phyloP scores from a whole-genome alignment of 371 early-diverging fungal genomes.

The Mycotypha africana region DNA sequence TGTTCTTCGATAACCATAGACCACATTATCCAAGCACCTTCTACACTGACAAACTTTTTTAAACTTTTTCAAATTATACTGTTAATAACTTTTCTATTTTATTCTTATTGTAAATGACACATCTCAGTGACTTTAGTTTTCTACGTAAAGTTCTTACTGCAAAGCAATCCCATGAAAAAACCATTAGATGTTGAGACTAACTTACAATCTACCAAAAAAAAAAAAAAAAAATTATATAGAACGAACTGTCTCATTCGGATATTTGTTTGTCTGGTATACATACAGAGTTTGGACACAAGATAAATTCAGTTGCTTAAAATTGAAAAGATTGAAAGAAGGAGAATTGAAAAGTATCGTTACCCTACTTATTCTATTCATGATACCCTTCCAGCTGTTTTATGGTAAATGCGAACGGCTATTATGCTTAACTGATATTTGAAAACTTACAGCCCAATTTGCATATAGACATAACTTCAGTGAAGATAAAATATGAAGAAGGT shows the following conservation, averaged over 20 bases:
- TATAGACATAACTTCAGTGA: slow-evolving; percentile 35
- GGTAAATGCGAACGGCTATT: slow-evolving; percentile 15
- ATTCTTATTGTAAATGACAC: slow-evolving; percentile 22
- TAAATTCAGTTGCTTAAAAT: slow-evolving; percentile 28
- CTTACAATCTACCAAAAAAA: no score
- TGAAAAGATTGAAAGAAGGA: slow-evolving; percentile 32
- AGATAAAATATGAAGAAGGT: slow-evolving; percentile 46
- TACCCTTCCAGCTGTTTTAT: slow-evolving; percentile 48
- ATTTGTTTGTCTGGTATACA: slow-evolving; percentile 32
- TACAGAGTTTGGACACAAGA: slow-evolving; percentile 37
- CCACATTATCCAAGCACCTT: no score
- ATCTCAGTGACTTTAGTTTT: slow-evolving; percentile 41
- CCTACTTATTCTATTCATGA: slow-evolving; percentile 32
- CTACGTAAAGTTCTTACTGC: no score
- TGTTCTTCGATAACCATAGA: no score
- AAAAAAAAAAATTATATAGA: no score
- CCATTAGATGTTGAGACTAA: no score
- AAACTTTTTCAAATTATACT: neutral
- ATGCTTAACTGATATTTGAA: neutral
- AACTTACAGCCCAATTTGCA: neutral
- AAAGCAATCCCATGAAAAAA: no score
- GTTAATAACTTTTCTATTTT: neutral
- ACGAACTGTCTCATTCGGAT: slow-evolving; percentile 33
- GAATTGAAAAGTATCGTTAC: slow-evolving; percentile 47
- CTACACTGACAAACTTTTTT: no score